Evolutionary conservation across 192 early-diverging fungal genomes (phyloP).

Genomic region (Linnemannia schmuckeri): DNA sequence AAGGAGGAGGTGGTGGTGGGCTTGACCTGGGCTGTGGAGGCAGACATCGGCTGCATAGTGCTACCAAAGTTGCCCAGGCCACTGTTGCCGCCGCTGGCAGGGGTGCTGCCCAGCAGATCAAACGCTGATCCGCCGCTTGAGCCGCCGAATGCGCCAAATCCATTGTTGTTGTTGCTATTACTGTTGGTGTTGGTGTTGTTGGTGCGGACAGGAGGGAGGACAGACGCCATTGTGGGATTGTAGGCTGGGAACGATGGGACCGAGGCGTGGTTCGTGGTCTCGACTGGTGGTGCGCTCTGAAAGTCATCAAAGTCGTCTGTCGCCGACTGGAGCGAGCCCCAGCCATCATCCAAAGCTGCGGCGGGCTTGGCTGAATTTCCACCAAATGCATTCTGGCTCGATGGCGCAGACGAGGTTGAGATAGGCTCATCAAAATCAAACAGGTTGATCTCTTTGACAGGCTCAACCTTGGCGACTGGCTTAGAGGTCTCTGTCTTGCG

Average conservation of each 20-base stretch:
- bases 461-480: conserved; percentile 38
- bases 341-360: conserved; percentile 27
- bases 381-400: conserved; percentile 48
- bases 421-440: conserved; percentile 77
- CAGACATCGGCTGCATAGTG: conserved; percentile 34
- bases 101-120: conserved; percentile 42
- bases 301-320: conserved; percentile 79
- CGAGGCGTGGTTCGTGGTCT: conserved; percentile 33
- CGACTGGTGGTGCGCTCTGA: conserved; percentile 66
- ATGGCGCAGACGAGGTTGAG: conserved; percentile 26
- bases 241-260: conserved; percentile 28
- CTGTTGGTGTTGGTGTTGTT: conserved; percentile 33
- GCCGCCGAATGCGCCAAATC: conserved; percentile 13
- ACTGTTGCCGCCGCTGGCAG: conserved; percentile 28
- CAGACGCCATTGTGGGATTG: conserved; percentile 42
- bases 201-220: conserved; percentile 22
- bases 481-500: conserved; percentile 46
- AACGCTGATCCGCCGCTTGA: conserved; percentile 13
- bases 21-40: conserved; percentile 11
- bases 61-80: conserved; percentile 20
- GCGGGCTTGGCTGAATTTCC: conserved; percentile 16
- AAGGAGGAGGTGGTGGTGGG: conserved; percentile 14
- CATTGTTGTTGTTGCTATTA: conserved; percentile 23
- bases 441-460: conserved; percentile 68
- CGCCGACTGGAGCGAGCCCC: conserved; percentile 28